Base-by-base conservation (phyloP, 768 basidiomycete genomes). In the Candolleomyces eurysporus region DNA sequence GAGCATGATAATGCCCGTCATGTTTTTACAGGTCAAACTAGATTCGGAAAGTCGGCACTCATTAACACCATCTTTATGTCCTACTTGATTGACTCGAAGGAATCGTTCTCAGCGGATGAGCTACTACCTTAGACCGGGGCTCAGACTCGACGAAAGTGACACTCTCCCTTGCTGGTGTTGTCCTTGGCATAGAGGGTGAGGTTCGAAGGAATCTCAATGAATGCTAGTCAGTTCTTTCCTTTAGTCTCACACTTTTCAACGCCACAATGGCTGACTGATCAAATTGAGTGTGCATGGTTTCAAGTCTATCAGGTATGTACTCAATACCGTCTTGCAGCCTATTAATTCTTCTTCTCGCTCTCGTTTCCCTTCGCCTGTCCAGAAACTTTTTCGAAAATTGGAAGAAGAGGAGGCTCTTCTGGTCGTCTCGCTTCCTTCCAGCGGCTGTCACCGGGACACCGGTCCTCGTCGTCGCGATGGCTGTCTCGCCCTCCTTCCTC, bases 61-160 rank as follows among this genome's bases (percentile, higher is more conserved):
- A 94, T 98, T 74, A 98, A 98, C 84, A 98, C 96, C 52, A 92
- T 99, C 75, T 99, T 99, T 73, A 96, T 96, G 62, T 96, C 95
- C 60, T 96, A 98, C 79, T 84, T 99, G 73, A 90, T 98, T 69
- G 96, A 97, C 80, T 92, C 94, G 43, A 98, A 99, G 83, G 96
- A 96, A 40, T 90, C 96, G 30, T 78, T 94, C 65, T 85, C 89
- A 63, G 76, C 93, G 9, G 91, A 96, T 62, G 93, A 94, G 68
- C 90, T 92, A 93, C 89, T 19, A 87, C 86, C 1, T 77, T 98
- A n/a, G 83, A 84, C 5, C 94, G 97, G 69, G 86, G 84, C 10
- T 82, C 84, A 26, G 92, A 96, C 69, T 94, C 94, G 21, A 96
- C 95, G 4, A 87, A 82, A 69, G 86, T 94, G 43, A 87, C 78